phyloP scores from a whole-genome alignment of 2,329 filamentous ascomycete species.

The Tolypocladium guangdongense region DNA sequence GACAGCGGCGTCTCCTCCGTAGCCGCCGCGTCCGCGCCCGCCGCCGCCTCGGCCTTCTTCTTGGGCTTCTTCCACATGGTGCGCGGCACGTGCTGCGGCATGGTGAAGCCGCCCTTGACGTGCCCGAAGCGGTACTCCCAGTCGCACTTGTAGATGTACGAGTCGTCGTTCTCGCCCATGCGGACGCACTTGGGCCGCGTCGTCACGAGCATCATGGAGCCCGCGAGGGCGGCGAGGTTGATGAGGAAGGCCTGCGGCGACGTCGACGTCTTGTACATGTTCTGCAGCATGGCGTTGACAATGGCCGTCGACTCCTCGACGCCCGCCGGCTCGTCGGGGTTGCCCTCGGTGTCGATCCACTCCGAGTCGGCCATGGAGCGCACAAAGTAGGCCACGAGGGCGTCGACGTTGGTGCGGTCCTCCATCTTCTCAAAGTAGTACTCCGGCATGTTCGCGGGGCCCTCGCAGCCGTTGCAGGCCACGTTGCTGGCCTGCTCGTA shows the following conservation, averaged over 20 bases:
- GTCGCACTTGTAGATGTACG: constrained; percentile 36
- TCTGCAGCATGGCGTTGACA: constrained; percentile 41
- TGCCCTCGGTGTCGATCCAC: constrained; percentile 40
- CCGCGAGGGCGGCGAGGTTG: constrained; percentile 46
- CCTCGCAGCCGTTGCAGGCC: not conserved
- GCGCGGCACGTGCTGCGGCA: constrained; percentile 36
- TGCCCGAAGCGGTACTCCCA: constrained; percentile 47
- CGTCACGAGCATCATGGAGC: constrained; percentile 39
- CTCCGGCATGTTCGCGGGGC: constrained; percentile 11
- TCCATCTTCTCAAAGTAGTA: constrained; percentile 25
- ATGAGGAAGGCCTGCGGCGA: constrained; percentile 46
- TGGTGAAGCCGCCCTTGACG: constrained; percentile 40
- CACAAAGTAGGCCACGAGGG: constrained; percentile 44
- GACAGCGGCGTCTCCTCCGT: constrained; percentile 9
- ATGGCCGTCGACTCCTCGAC: constrained; percentile 44
- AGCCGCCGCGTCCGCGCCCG: not conserved
- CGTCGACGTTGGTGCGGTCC: constrained; percentile 45
- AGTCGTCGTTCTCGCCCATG: constrained; percentile 28
- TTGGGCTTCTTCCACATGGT: constrained; percentile 27
- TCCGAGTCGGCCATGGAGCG: constrained; percentile 35
- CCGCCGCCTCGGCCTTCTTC: constrained; percentile 5
- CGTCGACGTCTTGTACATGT: constrained; percentile 37
- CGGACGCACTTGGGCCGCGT: constrained; percentile 29
- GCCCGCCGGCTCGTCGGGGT: constrained; percentile 28
- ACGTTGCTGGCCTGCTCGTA: constrained; percentile 5